Evolutionary conservation across 2,329 filamentous ascomycete species (phyloP), one percentile per base, ranked within the genome.

Genomic region (Dendrostoma leiphaemia): DNA sequence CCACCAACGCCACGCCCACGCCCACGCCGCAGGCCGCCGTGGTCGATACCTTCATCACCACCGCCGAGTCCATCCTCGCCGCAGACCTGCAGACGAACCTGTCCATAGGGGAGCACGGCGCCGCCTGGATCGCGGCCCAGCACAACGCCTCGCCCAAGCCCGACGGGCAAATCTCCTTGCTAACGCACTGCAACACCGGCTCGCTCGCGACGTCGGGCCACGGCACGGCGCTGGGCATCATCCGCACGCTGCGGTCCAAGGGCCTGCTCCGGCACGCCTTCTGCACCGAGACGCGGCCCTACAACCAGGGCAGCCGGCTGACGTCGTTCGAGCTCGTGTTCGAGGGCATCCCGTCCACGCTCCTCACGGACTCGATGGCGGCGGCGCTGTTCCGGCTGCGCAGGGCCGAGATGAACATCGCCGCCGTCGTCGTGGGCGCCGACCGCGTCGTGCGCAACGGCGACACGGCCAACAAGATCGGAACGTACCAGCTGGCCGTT

Each of bases 121-220:
- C 91, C 0, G 79, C 85, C 60, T 99, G 94, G 90, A 86, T 99
- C 31, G 72, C 84, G 53, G 73, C 79, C 37, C 83, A 90, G 65
- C 75, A 71, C 19, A 68, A 71, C 61, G 71, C 79, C 67, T 67
- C 78, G 37, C 46, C 72, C 59, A n/a, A n/a, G n/a, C 69, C 79
- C 60, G 64, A 77, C 67, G n/a, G n/a, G n/a, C 64, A 77, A 72
- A 63, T 96, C 45, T 90, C 90, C n/a, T 87, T 99, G 40, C 74
- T 99, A 61, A 99, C 94, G 10, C 95, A 99, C 72, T 99, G 94
- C 79, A 99, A 99, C 71, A 99, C 94, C 21, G 94, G 94, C 26
- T 97, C 93, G 19, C 85, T 99, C 31, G 94, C 94, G 24, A 99
- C 94, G 1, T 96, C 94, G 15, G 94, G 94, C n/a, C 96, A 97